phyloP scores from a whole-genome alignment of 2,329 filamentous ascomycete species.

The Alternaria triticimaculans region DNA sequence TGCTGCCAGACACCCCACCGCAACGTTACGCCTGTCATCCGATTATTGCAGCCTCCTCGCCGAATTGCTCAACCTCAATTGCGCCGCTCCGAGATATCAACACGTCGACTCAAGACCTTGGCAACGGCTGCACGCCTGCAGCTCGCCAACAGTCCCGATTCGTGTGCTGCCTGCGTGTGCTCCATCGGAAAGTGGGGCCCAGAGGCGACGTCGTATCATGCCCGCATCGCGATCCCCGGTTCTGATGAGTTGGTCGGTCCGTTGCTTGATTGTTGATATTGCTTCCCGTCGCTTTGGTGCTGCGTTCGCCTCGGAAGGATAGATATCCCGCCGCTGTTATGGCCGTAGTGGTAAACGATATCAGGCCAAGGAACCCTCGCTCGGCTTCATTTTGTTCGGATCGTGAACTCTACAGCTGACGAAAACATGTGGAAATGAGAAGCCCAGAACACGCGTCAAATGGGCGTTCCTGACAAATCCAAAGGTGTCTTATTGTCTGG shows the following conservation, averaged over 20 bases:
- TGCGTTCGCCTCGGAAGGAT: slow-evolving; percentile 1
- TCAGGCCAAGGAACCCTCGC: not conserved
- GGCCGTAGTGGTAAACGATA: not conserved
- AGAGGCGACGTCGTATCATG: slow-evolving; percentile 1
- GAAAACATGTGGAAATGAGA: not conserved
- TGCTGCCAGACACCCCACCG: not conserved
- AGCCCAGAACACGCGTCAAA: not conserved
- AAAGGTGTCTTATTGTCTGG: not conserved
- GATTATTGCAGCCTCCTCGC: slow-evolving; percentile 2
- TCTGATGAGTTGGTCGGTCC: slow-evolving; percentile 2
- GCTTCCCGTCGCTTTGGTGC: slow-evolving; percentile 3
- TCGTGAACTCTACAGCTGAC: not conserved
- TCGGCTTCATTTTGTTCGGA: not conserved
- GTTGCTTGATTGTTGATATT: slow-evolving; percentile 4
- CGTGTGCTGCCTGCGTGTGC: not conserved
- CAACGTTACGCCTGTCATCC: not conserved
- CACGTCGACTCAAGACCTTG: not conserved
- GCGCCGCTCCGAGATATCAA: slow-evolving; percentile 1
- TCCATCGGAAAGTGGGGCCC: slow-evolving; percentile 1
- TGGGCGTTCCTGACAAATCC: not conserved
- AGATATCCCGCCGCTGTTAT: not conserved
- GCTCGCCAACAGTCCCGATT: slow-evolving; percentile 2
- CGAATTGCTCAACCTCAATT: not conserved
- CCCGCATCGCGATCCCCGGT: slow-evolving; percentile 1
- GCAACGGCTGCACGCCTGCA: not conserved